These are phyloP conservation scores for Tuber umbilicatum DNA, from an alignment of 495 filamentous ascomycete genomes.

Conservation along the genomic window DNA sequence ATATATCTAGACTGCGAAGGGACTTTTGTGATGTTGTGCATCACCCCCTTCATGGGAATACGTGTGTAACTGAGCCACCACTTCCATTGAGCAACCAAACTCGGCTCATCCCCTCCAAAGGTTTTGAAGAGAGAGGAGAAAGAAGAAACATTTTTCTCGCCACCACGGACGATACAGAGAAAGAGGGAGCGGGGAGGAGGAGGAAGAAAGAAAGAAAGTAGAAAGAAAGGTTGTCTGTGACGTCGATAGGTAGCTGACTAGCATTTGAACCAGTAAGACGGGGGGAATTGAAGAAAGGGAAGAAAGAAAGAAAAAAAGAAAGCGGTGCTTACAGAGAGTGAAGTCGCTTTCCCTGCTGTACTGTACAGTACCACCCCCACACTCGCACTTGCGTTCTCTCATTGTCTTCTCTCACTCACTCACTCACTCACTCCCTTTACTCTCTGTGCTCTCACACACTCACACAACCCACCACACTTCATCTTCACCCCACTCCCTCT, in stretches of 20 bases:
- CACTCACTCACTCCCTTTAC: not conserved
- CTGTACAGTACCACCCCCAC: not conserved
- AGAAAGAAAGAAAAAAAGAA: not conserved
- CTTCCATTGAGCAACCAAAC: conserved; percentile 26
- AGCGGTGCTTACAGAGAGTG: not conserved
- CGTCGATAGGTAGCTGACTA: not conserved
- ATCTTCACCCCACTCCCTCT: conserved; percentile 9
- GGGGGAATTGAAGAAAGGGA: not conserved
- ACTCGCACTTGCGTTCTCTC: not conserved
- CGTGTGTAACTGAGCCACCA: conserved; percentile 34
- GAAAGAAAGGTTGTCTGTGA: not conserved
- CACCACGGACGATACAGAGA: not conserved
- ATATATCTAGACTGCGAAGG: not conserved
- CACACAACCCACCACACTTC: not conserved
- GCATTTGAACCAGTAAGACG: not conserved
- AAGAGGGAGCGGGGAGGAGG: not conserved
- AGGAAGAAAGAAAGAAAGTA: too few relatives aligned
- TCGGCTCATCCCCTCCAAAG: conserved; percentile 14
- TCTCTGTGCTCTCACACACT: not conserved
- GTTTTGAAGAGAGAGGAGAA: conserved; percentile 5
- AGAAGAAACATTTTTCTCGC: not conserved
- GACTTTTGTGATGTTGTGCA: not conserved
- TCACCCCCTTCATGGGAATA: conserved; percentile 2
- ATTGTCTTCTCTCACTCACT: not conserved
- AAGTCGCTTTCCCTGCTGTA: not conserved